phyloP scores from a whole-genome alignment of 495 filamentous ascomycete species.

The Gamarada debralockiae region DNA sequence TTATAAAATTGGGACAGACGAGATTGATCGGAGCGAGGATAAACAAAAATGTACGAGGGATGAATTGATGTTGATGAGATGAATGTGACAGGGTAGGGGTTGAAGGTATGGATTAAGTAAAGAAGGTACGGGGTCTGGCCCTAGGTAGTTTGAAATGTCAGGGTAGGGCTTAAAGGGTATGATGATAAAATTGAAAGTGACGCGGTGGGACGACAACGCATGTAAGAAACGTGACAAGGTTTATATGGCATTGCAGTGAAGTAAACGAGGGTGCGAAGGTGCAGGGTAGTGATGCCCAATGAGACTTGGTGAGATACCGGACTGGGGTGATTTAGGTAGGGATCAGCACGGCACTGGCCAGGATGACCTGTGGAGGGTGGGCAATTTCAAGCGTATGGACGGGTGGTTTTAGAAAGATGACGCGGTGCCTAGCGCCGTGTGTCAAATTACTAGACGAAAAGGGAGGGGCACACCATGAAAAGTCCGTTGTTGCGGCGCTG shows the following conservation, averaged over 20 bases:
- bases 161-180: background rate
- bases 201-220: conserved; percentile 14
- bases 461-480: conserved; percentile 1
- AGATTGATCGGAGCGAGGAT: conserved; percentile 28
- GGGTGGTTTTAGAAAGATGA: conserved; percentile 17
- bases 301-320: background rate
- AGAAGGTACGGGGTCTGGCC: background rate
- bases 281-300: background rate
- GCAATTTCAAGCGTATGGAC: background rate
- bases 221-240: conserved; percentile 26
- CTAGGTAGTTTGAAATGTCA: background rate
- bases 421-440: conserved; percentile 22
- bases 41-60: background rate
- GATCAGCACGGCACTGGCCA: background rate
- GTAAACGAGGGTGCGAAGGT: background rate
- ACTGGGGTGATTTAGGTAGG: background rate
- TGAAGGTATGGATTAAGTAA: background rate
- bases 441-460: conserved; percentile 18
- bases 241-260: conserved; percentile 10
- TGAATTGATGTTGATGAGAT: conserved; percentile 6
- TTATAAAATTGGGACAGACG: conserved; percentile 7
- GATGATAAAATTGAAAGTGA: conserved; percentile 6
- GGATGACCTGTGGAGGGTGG: background rate
- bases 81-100: background rate
- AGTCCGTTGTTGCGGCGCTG: conserved; percentile 20